These are phyloP conservation scores for Mortierella sp. DNA, from an alignment of 371 early-diverging fungal genomes.

Conservation along the genomic window DNA sequence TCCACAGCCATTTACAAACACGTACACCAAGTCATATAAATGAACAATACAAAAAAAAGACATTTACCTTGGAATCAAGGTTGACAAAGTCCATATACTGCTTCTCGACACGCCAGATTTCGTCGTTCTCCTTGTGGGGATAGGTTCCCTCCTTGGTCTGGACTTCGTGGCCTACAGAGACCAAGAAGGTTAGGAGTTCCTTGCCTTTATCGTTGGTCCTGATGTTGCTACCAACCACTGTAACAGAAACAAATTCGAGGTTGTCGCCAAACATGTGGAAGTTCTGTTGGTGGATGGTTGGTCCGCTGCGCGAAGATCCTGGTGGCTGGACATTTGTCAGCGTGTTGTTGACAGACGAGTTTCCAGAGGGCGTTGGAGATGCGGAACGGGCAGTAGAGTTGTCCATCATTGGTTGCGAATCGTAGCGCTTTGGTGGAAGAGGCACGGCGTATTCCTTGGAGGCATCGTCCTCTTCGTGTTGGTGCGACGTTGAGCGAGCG, in stretches of 20 bases:
- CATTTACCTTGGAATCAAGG: constrained; percentile 77
- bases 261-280: constrained; percentile 49
- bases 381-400: constrained; percentile 19
- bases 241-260: constrained; percentile 33
- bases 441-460: constrained; percentile 24
- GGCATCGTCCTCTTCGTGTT: constrained; percentile 34
- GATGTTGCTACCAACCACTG: constrained; percentile 74
- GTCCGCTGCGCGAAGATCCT: constrained; percentile 26
- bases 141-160: constrained; percentile 34
- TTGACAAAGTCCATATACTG: constrained; percentile 82
- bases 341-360: constrained; percentile 36
- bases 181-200: constrained; percentile 69
- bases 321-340: constrained; percentile 16
- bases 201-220: constrained; percentile 79
- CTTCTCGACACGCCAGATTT: constrained; percentile 89
- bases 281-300: constrained; percentile 36
- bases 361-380: constrained; percentile 54
- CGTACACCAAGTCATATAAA: background rate
- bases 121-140: constrained; percentile 55
- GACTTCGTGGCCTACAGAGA: constrained; percentile 61
- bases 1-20: background rate
- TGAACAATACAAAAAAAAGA: background rate
- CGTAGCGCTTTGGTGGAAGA: constrained; percentile 38
- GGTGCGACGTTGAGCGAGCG: constrained; percentile 48
- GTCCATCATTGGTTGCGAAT: constrained; percentile 31